Base-by-base conservation (phyloP, 306 rosid genomes). In the Glycine latifolia region DNA sequence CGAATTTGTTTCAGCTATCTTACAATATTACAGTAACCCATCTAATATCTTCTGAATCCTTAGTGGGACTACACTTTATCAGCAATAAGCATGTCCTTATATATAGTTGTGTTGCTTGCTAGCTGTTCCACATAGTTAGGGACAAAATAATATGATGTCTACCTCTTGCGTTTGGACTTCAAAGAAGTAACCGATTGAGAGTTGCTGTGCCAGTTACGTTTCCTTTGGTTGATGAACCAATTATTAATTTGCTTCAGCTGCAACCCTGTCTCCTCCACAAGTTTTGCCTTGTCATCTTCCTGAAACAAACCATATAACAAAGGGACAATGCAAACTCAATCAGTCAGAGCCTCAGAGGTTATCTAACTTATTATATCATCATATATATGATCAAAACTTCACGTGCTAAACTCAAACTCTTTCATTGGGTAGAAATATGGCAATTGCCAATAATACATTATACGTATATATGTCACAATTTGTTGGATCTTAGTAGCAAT, bases 221-320 rank as follows among this genome's bases (percentile, higher is more conserved):
- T 95, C 85, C 99, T 90, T 91, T 95, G 99, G 81, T 95, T 95
- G 65, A 95, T 95, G 85, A 95, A 95, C 99, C 99, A 95, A 61
- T 95, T 95, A 83, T 95, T 95, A 77, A 95, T 93, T 82, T 95
- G 99, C 88, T 95, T 95, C 86, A 95, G 93, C 90, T 95, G 98
- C 92, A 95, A 72, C 5, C 99, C 99, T 75, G 99, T 95, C 81
- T 95, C 99, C 83, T 95, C 99, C 77, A 95, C 99, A 0, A 93
- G 99, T 81, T 93, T 95, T 61, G 97, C 97, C 90, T 95, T 95
- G 88, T 95, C 99, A 76, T 95, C 99, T 86, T 95, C 99, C 99
- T 95, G 86, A 72, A 50, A 11, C 71, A 72, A 67, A 10, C 79
- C 79, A 75, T 33, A 74, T 31, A 15, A 70, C 35, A 69, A 76